Conservation (phyloP, 2,329 filamentous ascomycete species). For the Fusarium tupiense region DNA sequence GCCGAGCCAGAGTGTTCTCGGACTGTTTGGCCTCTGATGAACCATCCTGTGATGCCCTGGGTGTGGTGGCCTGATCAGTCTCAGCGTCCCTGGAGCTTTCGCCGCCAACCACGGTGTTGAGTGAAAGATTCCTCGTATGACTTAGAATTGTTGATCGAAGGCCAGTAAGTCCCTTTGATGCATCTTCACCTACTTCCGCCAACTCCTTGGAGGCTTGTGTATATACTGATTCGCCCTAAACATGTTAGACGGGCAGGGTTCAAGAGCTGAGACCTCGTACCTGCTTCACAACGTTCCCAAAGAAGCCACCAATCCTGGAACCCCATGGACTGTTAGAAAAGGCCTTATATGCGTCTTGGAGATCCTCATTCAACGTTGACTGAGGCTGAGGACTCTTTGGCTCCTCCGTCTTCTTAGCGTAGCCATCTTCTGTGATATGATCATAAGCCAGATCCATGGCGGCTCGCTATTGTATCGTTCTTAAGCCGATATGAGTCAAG, state of each 20-base stretch:
- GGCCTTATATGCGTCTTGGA: slow-evolving; percentile 95
- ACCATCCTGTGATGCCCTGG: slow-evolving; percentile 53
- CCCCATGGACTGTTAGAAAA: slow-evolving; percentile 95
- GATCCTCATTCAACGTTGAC: slow-evolving; percentile 80
- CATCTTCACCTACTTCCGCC: slow-evolving; percentile 80
- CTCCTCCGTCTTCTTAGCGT: slow-evolving; percentile 64
- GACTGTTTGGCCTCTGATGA: slow-evolving; percentile 58
- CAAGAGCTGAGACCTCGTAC: slow-evolving; percentile 54
- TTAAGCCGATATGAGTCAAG: neutral
- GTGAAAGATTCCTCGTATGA: slow-evolving; percentile 77
- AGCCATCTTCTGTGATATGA: slow-evolving; percentile 87
- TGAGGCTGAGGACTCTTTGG: slow-evolving; percentile 55
- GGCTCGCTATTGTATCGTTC: slow-evolving; percentile 2
- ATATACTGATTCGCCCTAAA: slow-evolving; percentile 81
- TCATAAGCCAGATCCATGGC: slow-evolving; percentile 97
- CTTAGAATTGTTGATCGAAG: slow-evolving; percentile 74
- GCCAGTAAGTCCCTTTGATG: slow-evolving; percentile 80
- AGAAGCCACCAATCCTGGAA: slow-evolving; percentile 84
- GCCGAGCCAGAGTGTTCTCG: slow-evolving; percentile 76
- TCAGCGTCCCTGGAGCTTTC: slow-evolving; percentile 46
- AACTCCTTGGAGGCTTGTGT: slow-evolving; percentile 89
- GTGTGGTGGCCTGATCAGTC: slow-evolving; percentile 58
- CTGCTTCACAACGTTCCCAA: slow-evolving; percentile 94
- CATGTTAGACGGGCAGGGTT: slow-evolving; percentile 21
- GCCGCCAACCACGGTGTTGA: slow-evolving; percentile 57